phyloP scores from a whole-genome alignment of 306 rosid genomes.

The Glycyrrhiza uralensis region DNA sequence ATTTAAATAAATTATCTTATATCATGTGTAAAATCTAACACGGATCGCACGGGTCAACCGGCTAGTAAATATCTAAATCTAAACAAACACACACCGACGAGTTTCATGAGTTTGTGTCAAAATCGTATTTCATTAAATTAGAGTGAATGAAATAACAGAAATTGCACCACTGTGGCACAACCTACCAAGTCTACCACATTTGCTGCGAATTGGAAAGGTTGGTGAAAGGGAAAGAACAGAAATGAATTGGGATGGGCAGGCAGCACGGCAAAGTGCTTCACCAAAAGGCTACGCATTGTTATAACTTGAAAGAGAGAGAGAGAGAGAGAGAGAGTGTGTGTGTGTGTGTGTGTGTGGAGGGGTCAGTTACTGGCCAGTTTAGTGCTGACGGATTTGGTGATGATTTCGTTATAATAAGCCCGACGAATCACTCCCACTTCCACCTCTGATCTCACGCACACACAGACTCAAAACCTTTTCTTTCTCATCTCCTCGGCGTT shows the following conservation, averaged over 20 bases:
- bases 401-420: slow-evolving; percentile 44
- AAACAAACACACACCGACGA: too few species aligned
- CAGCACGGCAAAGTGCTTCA: too few species aligned
- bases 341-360: neutral
- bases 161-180: slow-evolving; percentile 14
- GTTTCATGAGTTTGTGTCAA: too few species aligned
- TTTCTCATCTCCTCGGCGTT: neutral
- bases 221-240: slow-evolving; percentile 38
- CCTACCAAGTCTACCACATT: slow-evolving; percentile 24
- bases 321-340: neutral
- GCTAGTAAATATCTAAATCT: too few species aligned
- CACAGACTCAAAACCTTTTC: neutral
- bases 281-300: too few species aligned
- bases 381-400: slow-evolving; percentile 36
- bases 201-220: slow-evolving; percentile 36
- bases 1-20: too few species aligned
- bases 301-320: neutral
- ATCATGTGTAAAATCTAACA: too few species aligned
- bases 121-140: too few species aligned
- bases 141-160: neutral
- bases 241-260: slow-evolving; percentile 24
- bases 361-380: neutral
- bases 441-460: slow-evolving; percentile 31
- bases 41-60: too few species aligned
- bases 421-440: slow-evolving; percentile 38